Base-by-base conservation (phyloP, 2,329 filamentous ascomycete species). In the Alternaria triticimaculans region DNA sequence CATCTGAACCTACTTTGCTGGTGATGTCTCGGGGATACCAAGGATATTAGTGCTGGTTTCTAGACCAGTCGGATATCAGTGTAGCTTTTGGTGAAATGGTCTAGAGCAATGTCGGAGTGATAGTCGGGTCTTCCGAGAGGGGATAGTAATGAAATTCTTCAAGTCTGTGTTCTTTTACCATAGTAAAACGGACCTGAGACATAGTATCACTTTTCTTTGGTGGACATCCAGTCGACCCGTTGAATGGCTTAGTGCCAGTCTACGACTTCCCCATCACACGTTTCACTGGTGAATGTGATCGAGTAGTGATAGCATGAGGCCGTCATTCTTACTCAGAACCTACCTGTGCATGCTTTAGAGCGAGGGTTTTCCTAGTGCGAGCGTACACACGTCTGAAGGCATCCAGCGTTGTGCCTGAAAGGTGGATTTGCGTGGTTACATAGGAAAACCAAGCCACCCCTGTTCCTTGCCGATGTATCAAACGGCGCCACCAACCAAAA, bases 401-500 rank as follows among this genome's bases (percentile, higher is more conserved):
- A 53, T 41, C 28, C 49, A 53, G 30, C 30, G 30, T 23, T 37
- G 28, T 53, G 49, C 28, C 49, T 53, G 28, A 20, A 25, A 53
- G 33, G 49, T 53, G 49, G 28, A 21, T 18, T 37, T 51, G 4
- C 12, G 28, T 51, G 49, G 49, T 51, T 51, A 51, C 49, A 51
- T 51, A 30, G 37, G 49, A 30, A 37, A 33, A 53, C n/a, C 9
- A 53, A 23, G n/a, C 14, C 33, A 30, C 49, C 49, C 28, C 49
- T 53, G 49, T 53, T 37, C 49, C 49, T 53, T 53, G 49, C 30
- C 23, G 28, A 37, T 53, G 49, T 53, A 53, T 53, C 49, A 53
- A 41, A 53, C 28, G 28, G 49, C 28, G 33, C 28, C 49, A 41
- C 75, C 68, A 76, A 75, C 68, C 69, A 70, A 41, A 63, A 25